Conservation (phyloP, 2,329 filamentous ascomycete species). For the Sphaerulina musiva region DNA sequence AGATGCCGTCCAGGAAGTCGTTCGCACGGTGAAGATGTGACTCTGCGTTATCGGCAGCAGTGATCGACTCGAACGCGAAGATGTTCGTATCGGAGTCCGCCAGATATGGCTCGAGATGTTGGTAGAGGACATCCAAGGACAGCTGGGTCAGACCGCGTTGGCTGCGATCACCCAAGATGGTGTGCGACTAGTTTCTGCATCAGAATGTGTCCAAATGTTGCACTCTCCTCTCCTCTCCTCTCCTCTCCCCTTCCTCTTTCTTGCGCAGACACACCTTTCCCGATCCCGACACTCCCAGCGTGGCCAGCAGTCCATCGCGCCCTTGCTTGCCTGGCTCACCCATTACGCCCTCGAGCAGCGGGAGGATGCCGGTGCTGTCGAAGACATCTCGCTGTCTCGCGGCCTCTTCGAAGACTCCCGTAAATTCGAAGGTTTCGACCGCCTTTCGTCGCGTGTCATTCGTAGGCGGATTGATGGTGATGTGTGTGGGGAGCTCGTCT, state of each 20-base stretch:
- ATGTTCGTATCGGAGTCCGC: slow-evolving; percentile 53
- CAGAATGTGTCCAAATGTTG: neutral
- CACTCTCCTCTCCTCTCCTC: too few relatives aligned
- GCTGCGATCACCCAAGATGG: slow-evolving; percentile 79
- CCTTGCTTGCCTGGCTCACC: slow-evolving; percentile 66
- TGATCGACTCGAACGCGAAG: slow-evolving; percentile 64
- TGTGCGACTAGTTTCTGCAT: slow-evolving; percentile 66
- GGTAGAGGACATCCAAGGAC: slow-evolving; percentile 81
- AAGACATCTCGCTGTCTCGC: slow-evolving; percentile 83
- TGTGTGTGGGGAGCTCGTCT: slow-evolving; percentile 41
- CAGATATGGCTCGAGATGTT: slow-evolving; percentile 66
- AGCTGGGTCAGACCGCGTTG: slow-evolving; percentile 90
- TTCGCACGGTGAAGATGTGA: slow-evolving; percentile 67
- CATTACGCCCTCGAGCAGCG: slow-evolving; percentile 74
- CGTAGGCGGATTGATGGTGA: slow-evolving; percentile 57
- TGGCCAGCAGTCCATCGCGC: slow-evolving; percentile 83
- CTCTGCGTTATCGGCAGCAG: slow-evolving; percentile 72
- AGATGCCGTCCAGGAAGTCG: slow-evolving; percentile 72
- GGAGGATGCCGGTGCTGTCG: slow-evolving; percentile 65
- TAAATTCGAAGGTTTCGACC: slow-evolving; percentile 91
- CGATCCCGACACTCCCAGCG: slow-evolving; percentile 87
- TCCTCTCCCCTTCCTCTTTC: neutral
- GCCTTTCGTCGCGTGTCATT: slow-evolving; percentile 77
- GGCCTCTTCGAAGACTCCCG: slow-evolving; percentile 82
- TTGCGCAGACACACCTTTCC: slow-evolving; percentile 63